These are phyloP conservation scores for Exidia glandulosa DNA, from an alignment of 768 basidiomycete species.

Conservation along the genomic window DNA sequence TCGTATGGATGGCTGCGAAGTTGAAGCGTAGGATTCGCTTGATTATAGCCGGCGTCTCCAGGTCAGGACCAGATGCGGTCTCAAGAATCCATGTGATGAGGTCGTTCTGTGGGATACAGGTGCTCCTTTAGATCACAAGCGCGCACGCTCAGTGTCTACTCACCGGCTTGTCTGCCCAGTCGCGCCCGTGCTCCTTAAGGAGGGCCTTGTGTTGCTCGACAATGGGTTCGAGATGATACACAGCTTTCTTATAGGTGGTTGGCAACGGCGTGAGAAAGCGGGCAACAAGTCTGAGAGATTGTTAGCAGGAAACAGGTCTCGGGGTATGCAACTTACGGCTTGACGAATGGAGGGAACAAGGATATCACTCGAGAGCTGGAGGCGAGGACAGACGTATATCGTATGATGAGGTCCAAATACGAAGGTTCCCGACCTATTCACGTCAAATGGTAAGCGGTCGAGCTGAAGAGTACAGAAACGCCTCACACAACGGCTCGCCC, in stretches of 20 bases:
- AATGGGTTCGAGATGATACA: not conserved
- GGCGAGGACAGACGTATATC: slow-evolving; percentile 20
- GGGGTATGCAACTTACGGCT: slow-evolving; percentile 13
- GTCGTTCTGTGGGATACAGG: slow-evolving; percentile 7
- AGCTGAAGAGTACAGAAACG: not conserved
- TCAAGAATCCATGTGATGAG: slow-evolving; percentile 13
- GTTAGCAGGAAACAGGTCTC: not conserved
- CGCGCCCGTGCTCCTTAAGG: slow-evolving; percentile 1
- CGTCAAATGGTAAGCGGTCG: not conserved
- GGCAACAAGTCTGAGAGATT: not conserved
- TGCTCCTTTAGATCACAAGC: slow-evolving; percentile 4
- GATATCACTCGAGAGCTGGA: slow-evolving; percentile 11
- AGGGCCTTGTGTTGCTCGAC: not conserved
- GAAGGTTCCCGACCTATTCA: slow-evolving; percentile 28
- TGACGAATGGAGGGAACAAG: slow-evolving; percentile 22
- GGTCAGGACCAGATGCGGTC: slow-evolving; percentile 1
- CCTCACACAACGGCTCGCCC: slow-evolving; percentile 37
- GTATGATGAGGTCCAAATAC: slow-evolving; percentile 23
- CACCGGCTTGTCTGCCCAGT: slow-evolving; percentile 10
- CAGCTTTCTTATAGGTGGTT: not conserved
- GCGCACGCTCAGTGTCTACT: not conserved
- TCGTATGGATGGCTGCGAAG: slow-evolving; percentile 14
- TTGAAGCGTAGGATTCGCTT: slow-evolving; percentile 8
- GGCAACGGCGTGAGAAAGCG: not conserved
- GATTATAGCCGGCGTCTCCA: not conserved